A percentile compares a stretch with the other conserved stretches of the same genome.
Evolutionary conservation across 2,329 filamentous ascomycete genomes (phyloP).

Genomic region (Chrysoporthe puriensis): DNA sequence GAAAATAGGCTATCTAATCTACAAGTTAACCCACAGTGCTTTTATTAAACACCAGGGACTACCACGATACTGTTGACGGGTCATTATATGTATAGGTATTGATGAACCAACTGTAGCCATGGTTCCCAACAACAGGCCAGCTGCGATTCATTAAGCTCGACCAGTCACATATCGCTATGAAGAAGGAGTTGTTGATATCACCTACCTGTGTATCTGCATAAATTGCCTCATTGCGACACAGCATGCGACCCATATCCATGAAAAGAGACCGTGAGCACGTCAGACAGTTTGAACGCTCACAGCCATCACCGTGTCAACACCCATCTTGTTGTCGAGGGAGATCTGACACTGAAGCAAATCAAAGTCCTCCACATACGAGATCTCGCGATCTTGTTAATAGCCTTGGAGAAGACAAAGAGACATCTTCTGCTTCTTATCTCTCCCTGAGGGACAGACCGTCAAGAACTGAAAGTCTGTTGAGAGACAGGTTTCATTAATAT

Average conservation of each 20-base stretch:
- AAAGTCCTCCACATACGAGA: background rate
- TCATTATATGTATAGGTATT: too few species aligned
- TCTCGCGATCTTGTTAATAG: background rate
- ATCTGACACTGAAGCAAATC: conserved; percentile 23
- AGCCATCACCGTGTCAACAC: conserved; percentile 36
- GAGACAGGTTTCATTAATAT: background rate
- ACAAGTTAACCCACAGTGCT: too few species aligned
- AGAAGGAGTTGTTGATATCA: too few species aligned
- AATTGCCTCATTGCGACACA: background rate
- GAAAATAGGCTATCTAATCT: background rate
- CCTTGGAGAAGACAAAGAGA: background rate
- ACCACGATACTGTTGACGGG: too few species aligned
- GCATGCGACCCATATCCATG: background rate
- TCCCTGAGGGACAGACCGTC: background rate
- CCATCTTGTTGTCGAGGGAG: conserved; percentile 43
- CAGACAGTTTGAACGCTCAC: conserved; percentile 15
- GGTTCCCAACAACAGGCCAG: too few species aligned
- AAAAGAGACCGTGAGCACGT: background rate
- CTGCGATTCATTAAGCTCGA: too few species aligned
- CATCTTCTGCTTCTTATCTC: background rate
- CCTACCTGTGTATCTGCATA: conserved; percentile 5
- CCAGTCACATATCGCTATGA: too few species aligned
- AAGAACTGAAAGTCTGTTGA: conserved; percentile 10
- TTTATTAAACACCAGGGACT: too few species aligned
- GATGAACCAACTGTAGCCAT: too few species aligned